Conservation (phyloP, 257 asterid genomes). For the Penstemon barbatus region DNA sequence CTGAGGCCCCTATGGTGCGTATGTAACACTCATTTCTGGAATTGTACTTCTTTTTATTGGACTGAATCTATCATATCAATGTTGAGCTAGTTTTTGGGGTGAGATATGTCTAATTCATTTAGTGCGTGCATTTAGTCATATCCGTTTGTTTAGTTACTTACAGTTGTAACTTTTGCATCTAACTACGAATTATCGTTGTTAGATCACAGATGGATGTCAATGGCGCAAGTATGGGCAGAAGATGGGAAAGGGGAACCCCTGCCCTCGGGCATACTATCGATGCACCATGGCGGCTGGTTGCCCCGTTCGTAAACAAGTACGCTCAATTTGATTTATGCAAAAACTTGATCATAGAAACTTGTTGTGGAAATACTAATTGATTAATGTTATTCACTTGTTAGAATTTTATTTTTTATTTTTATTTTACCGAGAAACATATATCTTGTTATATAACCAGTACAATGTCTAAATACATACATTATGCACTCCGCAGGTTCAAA, state of each 20-base stretch:
- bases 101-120: too few relatives aligned
- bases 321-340: conserved; percentile 8
- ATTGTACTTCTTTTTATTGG: too few relatives aligned
- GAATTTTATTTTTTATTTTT: not conserved
- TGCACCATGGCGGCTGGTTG: conserved; percentile 98
- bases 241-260: conserved; percentile 95
- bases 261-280: conserved; percentile 95
- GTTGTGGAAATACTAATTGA: not conserved
- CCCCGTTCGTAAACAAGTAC: conserved; percentile 93
- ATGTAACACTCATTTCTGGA: not conserved
- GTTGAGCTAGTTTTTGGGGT: too few relatives aligned
- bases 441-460: not conserved
- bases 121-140: too few relatives aligned
- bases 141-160: too few relatives aligned
- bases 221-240: conserved; percentile 98
- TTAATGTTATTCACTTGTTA: too few relatives aligned
- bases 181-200: not conserved
- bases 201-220: conserved; percentile 97
- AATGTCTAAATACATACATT: not conserved
- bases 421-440: not conserved
- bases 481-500: conserved; percentile 57
- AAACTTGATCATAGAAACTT: not conserved
- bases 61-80: too few relatives aligned
- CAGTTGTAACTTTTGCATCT: too few relatives aligned
- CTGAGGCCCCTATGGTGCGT: conserved; percentile 85